A percentile compares a stretch with the other conserved stretches of the same genome.
These are phyloP conservation scores for Hypoxylon crocopeplum DNA, from an alignment of 495 filamentous ascomycete species.

Conservation along the genomic window DNA sequence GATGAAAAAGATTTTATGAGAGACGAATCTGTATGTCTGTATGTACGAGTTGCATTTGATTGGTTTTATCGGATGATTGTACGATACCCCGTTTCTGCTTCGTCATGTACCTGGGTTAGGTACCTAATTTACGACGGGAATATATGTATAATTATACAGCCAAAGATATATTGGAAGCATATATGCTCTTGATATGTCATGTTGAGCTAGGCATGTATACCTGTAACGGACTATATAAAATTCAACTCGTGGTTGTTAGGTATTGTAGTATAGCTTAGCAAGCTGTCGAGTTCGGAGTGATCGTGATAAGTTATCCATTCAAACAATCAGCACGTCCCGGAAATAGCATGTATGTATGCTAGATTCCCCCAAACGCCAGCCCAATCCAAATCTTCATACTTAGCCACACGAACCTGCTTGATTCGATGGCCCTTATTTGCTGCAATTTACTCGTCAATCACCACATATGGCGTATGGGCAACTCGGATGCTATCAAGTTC, in stretches of 20 bases:
- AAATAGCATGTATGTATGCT: background rate
- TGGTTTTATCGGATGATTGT: constrained; percentile 7
- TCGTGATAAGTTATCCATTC: no score
- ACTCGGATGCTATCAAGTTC: constrained; percentile 4
- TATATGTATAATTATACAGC: background rate
- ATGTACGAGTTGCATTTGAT: background rate
- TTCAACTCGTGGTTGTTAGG: no score
- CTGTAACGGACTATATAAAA: no score
- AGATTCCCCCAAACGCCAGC: constrained; percentile 21
- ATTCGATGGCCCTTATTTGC: background rate
- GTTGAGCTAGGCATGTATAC: no score
- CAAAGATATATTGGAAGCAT: no score
- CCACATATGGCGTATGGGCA: constrained; percentile 2
- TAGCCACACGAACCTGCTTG: background rate
- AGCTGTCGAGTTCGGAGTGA: no score
- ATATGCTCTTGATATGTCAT: no score
- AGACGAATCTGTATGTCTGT: background rate
- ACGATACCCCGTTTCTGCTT: constrained; percentile 19
- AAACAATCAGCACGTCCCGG: background rate
- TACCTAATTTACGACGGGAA: background rate
- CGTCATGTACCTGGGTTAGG: no score
- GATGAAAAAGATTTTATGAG: no score
- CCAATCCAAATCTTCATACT: constrained; percentile 7
- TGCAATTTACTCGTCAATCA: background rate
- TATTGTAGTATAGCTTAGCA: no score